These are phyloP conservation scores for Ophiognomonia clavigignenti-juglandacearum DNA, from an alignment of 2,329 filamentous ascomycete species.

Conservation along the genomic window DNA sequence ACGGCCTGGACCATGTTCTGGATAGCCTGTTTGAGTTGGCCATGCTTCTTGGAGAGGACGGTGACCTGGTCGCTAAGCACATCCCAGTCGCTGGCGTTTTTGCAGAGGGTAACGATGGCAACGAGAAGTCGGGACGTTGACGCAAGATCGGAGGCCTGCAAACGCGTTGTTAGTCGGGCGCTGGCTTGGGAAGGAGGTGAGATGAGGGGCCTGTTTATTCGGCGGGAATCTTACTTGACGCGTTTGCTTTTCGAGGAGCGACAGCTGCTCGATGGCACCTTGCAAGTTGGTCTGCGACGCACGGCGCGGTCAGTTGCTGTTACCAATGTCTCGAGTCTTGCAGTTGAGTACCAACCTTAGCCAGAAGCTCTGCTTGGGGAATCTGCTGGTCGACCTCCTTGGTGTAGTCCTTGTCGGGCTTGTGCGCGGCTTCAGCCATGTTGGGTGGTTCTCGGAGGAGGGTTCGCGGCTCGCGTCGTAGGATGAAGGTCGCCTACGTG, in stretches of 20 bases:
- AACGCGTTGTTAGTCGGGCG: not conserved
- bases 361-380: constrained; percentile 83
- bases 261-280: constrained; percentile 88
- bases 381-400: constrained; percentile 93
- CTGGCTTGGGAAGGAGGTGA: not conserved
- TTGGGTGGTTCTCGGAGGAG: constrained; percentile 24
- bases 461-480: not conserved
- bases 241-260: constrained; percentile 90
- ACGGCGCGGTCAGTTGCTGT: not conserved
- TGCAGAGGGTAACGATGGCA: constrained; percentile 89
- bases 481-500: not conserved
- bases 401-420: constrained; percentile 98
- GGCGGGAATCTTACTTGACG: constrained; percentile 64
- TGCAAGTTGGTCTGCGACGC: constrained; percentile 67
- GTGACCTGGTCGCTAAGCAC: constrained; percentile 95
- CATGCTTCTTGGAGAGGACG: constrained; percentile 97
- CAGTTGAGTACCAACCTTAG: constrained; percentile 71
- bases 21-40: constrained; percentile 97
- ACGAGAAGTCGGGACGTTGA: constrained; percentile 88
- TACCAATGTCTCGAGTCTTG: no score
- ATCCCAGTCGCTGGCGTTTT: constrained; percentile 87
- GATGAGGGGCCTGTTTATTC: constrained; percentile 1
- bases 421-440: constrained; percentile 81
- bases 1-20: constrained; percentile 99
- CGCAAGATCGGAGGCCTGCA: constrained; percentile 85